phyloP scores from a whole-genome alignment of 768 basidiomycete genomes.

The Rhodosporidiobolus odoratus region DNA sequence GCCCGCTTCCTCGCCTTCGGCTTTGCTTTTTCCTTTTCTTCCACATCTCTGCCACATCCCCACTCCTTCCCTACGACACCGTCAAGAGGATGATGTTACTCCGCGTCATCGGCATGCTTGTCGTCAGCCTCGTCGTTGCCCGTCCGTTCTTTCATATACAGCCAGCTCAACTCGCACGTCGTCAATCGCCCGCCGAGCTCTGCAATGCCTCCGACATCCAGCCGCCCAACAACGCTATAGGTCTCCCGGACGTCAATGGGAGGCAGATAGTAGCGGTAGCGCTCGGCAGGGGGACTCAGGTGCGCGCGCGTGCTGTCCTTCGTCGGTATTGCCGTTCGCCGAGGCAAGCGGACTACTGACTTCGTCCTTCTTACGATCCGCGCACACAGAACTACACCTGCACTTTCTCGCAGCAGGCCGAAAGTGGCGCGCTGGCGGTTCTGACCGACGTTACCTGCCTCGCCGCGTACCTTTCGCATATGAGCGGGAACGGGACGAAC shows the following conservation, averaged over 20 bases:
- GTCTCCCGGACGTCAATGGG: not conserved
- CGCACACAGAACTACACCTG: conserved; percentile 3
- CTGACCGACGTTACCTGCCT: conserved; percentile 5
- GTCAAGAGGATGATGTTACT: too few relatives aligned
- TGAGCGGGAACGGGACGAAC: not conserved
- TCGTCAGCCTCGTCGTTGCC: too few relatives aligned
- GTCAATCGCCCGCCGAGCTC: not conserved
- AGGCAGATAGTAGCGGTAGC: not conserved
- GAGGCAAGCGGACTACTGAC: not conserved
- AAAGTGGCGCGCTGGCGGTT: not conserved
- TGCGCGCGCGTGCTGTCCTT: not conserved
- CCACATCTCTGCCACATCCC: too few relatives aligned
- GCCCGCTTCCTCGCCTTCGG: too few relatives aligned
- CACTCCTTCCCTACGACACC: too few relatives aligned
- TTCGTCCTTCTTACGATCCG: not conserved
- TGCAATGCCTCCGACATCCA: not conserved
- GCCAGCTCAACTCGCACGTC: not conserved
- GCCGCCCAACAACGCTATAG: not conserved
- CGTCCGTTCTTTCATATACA: too few relatives aligned
- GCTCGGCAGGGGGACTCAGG: not conserved
- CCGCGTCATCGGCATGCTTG: too few relatives aligned
- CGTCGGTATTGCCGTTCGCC: not conserved
- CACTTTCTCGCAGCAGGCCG: not conserved
- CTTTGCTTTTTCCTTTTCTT: too few relatives aligned
- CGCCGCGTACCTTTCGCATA: not conserved